Evolutionary conservation across 768 basidiomycete genomes (phyloP).

Genomic region (Lentinula raphanica): DNA sequence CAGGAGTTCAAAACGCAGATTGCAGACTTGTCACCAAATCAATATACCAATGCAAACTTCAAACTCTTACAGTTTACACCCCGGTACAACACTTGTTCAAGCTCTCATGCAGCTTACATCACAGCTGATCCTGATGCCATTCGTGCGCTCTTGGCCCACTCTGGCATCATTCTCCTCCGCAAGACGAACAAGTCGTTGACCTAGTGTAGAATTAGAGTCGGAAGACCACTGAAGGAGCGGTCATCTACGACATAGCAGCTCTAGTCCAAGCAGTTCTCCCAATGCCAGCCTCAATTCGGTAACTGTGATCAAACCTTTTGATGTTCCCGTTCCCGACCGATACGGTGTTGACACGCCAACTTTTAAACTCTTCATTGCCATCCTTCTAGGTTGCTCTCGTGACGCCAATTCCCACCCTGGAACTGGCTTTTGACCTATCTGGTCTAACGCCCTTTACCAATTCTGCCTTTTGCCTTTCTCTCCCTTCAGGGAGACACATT

Average conservation of each 20-base stretch:
- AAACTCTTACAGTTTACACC: constrained; percentile 45
- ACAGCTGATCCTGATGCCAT: constrained; percentile 70
- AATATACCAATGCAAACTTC: constrained; percentile 23
- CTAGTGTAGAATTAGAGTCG: constrained; percentile 64
- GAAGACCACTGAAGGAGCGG: constrained; percentile 66
- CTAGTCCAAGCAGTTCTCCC: constrained; percentile 73
- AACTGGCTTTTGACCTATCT: constrained; percentile 78
- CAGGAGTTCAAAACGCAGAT: constrained; percentile 76
- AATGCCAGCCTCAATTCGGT: constrained; percentile 71
- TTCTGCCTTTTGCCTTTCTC: constrained; percentile 77
- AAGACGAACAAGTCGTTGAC: constrained; percentile 66
- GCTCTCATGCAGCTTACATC: constrained; percentile 69
- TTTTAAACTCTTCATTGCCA: constrained; percentile 81
- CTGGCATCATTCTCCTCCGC: constrained; percentile 71
- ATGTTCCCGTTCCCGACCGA: constrained; percentile 76
- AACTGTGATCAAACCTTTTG: constrained; percentile 78
- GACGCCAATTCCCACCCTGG: constrained; percentile 75
- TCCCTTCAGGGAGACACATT: constrained; percentile 88
- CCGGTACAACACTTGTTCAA: constrained; percentile 68
- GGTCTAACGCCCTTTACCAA: constrained; percentile 84
- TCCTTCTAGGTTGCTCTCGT: constrained; percentile 78
- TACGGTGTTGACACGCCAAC: constrained; percentile 86
- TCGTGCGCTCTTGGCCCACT: constrained; percentile 64
- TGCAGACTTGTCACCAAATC: constrained; percentile 68
- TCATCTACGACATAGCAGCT: constrained; percentile 69